Conservation (phyloP, 2,329 filamentous ascomycete species). For the Daldinia sp. region DNA sequence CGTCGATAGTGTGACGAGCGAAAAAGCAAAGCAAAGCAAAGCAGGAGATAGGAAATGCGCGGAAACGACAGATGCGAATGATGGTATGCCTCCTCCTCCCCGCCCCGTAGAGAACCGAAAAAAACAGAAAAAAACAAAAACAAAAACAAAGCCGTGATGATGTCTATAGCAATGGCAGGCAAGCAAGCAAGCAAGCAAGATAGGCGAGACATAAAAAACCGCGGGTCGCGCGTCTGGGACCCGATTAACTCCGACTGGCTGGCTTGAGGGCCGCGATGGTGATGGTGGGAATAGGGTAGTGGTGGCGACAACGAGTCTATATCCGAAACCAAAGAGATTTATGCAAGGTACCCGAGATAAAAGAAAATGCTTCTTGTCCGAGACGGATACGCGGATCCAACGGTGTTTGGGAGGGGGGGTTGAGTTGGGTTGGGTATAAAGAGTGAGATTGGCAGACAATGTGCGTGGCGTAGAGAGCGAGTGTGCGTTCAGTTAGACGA, state of each 20-base stretch:
- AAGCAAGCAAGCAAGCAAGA: neutral
- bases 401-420: too few species aligned
- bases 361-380: slow-evolving; percentile 22
- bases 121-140: too few species aligned
- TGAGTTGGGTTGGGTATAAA: neutral
- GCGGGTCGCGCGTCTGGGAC: neutral
- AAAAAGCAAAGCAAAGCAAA: neutral
- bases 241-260: slow-evolving; percentile 12
- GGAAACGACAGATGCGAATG: slow-evolving; percentile 30
- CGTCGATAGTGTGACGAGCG: neutral
- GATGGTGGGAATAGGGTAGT: neutral
- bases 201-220: neutral
- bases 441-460: too few species aligned
- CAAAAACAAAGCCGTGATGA: too few species aligned
- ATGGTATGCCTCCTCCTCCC: neutral
- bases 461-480: slow-evolving; percentile 26
- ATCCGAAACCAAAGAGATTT: slow-evolving; percentile 12
- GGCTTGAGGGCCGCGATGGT: slow-evolving; percentile 21
- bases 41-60: slow-evolving; percentile 13
- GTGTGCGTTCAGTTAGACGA: neutral
- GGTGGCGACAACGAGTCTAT: slow-evolving; percentile 22
- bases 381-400: neutral
- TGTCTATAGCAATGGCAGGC: slow-evolving; percentile 22
- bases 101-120: slow-evolving; percentile 5
- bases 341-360: too few species aligned